phyloP scores from a whole-genome alignment of 129 eudicot genomes.

The Flaveria trinervia region DNA sequence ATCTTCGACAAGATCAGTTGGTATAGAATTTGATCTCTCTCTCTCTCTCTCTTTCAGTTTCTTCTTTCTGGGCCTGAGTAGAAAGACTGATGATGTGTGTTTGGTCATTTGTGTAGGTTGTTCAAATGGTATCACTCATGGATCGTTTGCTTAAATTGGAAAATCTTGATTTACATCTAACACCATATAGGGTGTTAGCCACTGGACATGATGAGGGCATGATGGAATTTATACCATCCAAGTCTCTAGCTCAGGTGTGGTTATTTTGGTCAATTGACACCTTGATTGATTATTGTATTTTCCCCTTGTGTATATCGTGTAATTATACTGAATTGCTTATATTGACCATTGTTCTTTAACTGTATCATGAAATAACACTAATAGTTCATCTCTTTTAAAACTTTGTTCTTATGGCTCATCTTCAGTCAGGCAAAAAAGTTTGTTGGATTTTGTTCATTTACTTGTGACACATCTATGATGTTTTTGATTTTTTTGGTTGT shows the following conservation, averaged over 20 bases:
- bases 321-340: background rate
- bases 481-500: background rate
- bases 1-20: slow-evolving; percentile 99
- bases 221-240: slow-evolving; percentile 97
- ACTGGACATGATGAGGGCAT: slow-evolving; percentile 99
- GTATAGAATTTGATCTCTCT: slow-evolving; percentile 35
- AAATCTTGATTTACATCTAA: slow-evolving; percentile 93
- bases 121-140: slow-evolving; percentile 98
- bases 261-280: background rate
- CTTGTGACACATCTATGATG: slow-evolving; percentile 6
- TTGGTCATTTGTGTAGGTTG: slow-evolving; percentile 52
- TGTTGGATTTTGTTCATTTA: slow-evolving; percentile 8
- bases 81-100: slow-evolving; percentile 8
- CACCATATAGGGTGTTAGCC: slow-evolving; percentile 97
- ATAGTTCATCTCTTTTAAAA: background rate
- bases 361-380: background rate
- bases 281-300: background rate
- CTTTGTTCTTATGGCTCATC: background rate
- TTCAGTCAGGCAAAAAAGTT: background rate
- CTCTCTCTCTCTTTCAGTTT: background rate
- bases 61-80: background rate
- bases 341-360: background rate
- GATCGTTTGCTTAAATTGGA: slow-evolving; percentile 94
- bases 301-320: background rate
- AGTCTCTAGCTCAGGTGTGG: slow-evolving; percentile 90